Conservation (phyloP, 179 eudicot species). For the Nepenthes alata region DNA sequence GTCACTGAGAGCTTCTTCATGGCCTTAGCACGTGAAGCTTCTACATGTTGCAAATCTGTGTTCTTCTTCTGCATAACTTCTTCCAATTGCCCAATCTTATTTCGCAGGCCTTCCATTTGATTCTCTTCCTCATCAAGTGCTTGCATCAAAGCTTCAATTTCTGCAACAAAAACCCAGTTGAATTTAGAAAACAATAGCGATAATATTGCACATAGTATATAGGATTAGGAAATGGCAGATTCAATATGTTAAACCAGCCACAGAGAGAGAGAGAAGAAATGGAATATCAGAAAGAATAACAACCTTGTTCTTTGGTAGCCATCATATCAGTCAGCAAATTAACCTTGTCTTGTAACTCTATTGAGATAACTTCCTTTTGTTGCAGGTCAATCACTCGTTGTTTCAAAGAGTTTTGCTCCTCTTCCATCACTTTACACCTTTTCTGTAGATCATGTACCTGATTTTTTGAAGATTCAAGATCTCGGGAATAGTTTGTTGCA, state of each 20-base stretch:
- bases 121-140: conserved; percentile 95
- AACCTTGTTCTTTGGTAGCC: conserved; percentile 85
- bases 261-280: no score
- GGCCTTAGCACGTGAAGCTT: conserved; percentile 75
- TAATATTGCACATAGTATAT: conserved; percentile 1
- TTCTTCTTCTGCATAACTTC: conserved; percentile 41
- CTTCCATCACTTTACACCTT: conserved; percentile 29
- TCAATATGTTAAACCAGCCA: neutral
- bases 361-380: conserved; percentile 28
- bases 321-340: conserved; percentile 34
- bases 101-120: conserved; percentile 67
- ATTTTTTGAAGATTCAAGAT: conserved; percentile 41
- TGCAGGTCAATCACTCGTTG: conserved; percentile 43
- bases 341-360: conserved; percentile 49
- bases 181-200: conserved; percentile 5
- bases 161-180: conserved; percentile 29
- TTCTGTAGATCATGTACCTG: conserved; percentile 39
- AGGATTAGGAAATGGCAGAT: neutral
- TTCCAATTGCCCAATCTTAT: conserved; percentile 48
- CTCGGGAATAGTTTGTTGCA: conserved; percentile 48
- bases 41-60: conserved; percentile 51
- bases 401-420: conserved; percentile 42
- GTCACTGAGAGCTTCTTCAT: conserved; percentile 73
- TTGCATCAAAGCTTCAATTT: conserved; percentile 80
- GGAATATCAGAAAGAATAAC: conserved; percentile 4